phyloP scores from a whole-genome alignment of 345 rosid genomes.

The Clarkia xantiana region DNA sequence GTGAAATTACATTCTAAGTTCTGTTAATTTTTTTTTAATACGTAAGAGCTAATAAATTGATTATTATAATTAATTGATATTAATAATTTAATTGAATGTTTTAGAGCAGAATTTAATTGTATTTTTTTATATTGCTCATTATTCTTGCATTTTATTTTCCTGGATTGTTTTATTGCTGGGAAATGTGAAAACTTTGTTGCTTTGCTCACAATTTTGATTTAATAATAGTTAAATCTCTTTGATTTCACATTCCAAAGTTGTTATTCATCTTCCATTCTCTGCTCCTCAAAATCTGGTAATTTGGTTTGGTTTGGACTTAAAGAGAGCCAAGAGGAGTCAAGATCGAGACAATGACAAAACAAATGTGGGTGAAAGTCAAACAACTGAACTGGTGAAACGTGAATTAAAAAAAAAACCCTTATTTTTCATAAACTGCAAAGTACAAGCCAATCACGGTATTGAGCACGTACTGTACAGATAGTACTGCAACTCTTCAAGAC shows the following conservation, averaged over 20 bases:
- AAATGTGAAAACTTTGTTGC: neutral
- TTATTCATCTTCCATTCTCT: slow-evolving; percentile 1
- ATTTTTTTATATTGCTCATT: too few species aligned
- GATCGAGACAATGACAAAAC: slow-evolving; percentile 2
- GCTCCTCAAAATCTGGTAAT: slow-evolving; percentile 6
- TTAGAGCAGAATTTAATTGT: too few species aligned
- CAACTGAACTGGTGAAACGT: too few species aligned
- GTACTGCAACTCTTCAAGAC: too few species aligned
- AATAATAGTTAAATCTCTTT: neutral
- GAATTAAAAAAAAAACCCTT: neutral
- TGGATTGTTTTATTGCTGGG: neutral
- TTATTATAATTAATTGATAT: too few species aligned
- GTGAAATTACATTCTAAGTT: too few species aligned
- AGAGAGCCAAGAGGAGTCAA: too few species aligned
- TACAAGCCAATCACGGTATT: neutral
- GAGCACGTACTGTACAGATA: too few species aligned
- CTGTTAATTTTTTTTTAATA: too few species aligned
- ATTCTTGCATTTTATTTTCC: neutral
- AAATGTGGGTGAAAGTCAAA: slow-evolving; percentile 5
- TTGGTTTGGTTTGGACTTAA: neutral
- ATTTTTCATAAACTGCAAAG: neutral
- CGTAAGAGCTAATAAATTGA: too few species aligned
- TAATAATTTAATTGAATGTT: too few species aligned
- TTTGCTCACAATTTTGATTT: neutral
- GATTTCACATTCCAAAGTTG: slow-evolving; percentile 6